Percentiles rank a stretch among this genome's conserved stretches.
Conservation (phyloP, 2,329 filamentous ascomycete genomes). For the Plectosphaerella plurivora region DNA sequence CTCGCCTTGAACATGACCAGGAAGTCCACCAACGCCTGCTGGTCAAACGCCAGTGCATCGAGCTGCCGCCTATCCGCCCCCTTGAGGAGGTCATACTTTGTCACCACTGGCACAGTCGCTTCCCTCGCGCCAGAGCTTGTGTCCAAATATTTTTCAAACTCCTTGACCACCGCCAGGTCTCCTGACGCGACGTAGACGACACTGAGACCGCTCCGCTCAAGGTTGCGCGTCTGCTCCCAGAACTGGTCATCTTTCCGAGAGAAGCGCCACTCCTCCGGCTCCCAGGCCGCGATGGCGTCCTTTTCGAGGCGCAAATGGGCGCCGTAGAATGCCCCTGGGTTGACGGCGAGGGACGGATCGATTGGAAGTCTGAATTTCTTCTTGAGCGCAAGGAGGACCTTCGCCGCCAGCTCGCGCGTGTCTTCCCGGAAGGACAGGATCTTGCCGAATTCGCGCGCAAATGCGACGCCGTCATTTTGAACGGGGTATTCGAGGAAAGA, state of each 20-base stretch:
- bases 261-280: conserved; percentile 22
- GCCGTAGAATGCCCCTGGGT: conserved; percentile 19
- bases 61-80: conserved; percentile 13
- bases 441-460: conserved; percentile 27
- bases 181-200: conserved; percentile 24
- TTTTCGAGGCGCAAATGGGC: conserved; percentile 25
- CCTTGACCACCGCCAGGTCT: conserved; percentile 19
- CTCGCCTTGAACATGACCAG: conserved; percentile 25
- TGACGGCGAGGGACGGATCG: conserved; percentile 18
- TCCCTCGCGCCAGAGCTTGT: conserved; percentile 2
- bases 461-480: conserved; percentile 24
- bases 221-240: conserved; percentile 19
- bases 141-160: conserved; percentile 15
- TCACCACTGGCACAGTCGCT: conserved; percentile 18
- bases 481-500: conserved; percentile 32
- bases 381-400: conserved; percentile 17
- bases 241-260: conserved; percentile 25
- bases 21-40: conserved; percentile 27
- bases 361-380: conserved; percentile 15
- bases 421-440: conserved; percentile 25
- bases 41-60: conserved; percentile 22
- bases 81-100: conserved; percentile 22
- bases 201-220: conserved; percentile 16
- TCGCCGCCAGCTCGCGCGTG: conserved; percentile 21
- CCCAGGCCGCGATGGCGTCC: conserved; percentile 24